Base-by-base conservation (phyloP, 2,329 filamentous ascomycete species). In the Claviceps fusiformis region DNA sequence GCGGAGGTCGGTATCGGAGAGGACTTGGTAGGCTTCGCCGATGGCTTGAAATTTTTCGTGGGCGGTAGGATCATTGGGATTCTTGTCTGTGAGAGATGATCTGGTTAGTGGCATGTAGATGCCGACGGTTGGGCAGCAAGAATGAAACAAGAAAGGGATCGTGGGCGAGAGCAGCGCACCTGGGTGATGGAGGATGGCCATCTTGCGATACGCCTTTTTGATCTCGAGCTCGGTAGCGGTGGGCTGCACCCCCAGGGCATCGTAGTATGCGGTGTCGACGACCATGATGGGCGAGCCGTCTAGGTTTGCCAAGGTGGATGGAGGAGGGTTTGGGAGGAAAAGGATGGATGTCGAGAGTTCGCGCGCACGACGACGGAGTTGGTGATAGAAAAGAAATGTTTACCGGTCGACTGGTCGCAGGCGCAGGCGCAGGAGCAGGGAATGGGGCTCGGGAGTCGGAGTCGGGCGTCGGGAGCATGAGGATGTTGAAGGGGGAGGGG, bases 161-260 rank as follows among this genome's bases (percentile, higher is more conserved):
- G 9, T 37, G 11, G 29, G 9, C 35, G 15, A n/a, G 6, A 43
- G 10, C 4, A 3, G 63, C 74, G 62, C 74, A 88, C 86, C 87
- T 60, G 89, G 89, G 70, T 96, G 92, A 65, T 95, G 89, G 62
- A 91, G 82, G 70, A 97, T 96, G 62, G 93, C 93, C 62, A 93
- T 80, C 74, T 92, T 96, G 68, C 91, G 83, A 73, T 96, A 96
- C 33, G 91, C 91, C 75, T 95, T 95, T 72, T 96, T 96, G 73
- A 96, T 96, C 69, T 96, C 90, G 52, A 95, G 80, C 69, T 92
- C 88, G 44, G 88, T 86, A 35, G 91, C 92, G 55, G 86, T 89
- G 61, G 89, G 85, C 73, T 85, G 77, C 65, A 96, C 90, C 66
- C 87, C 88, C 44, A 96, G 78, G 63, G 82, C 83, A 72, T 95